Evolutionary conservation across 352 stramenopile genomes (phyloP).

Genomic region (Aphanomyces invadans): DNA sequence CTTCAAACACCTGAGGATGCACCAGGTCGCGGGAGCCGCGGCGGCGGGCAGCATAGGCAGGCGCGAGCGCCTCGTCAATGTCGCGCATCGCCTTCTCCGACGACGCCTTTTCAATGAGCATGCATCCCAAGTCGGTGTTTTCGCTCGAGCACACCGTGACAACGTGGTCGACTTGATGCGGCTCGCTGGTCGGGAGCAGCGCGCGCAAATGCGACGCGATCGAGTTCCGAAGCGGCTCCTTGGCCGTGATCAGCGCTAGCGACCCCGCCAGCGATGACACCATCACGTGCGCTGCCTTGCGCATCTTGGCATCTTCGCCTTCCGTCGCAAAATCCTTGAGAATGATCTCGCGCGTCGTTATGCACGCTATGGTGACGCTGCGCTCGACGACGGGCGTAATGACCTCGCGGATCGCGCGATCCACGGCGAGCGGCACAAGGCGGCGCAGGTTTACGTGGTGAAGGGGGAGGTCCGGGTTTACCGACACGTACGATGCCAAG

Average conservation of each 20-base stretch:
- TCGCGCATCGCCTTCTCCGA: constrained; percentile 98
- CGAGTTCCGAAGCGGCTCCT: constrained; percentile 95
- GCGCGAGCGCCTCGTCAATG: constrained; percentile 92
- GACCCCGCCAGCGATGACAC: constrained; percentile 97
- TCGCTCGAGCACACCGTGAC: constrained; percentile 96
- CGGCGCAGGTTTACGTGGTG: constrained; percentile 92
- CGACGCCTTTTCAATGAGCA: constrained; percentile 99
- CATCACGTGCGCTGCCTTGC: constrained; percentile 97
- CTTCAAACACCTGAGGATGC: constrained; percentile 78
- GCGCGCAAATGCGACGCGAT: constrained; percentile 95
- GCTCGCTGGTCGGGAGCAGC: constrained; percentile 85
- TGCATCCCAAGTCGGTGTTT: constrained; percentile 98
- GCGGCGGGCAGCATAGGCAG: constrained; percentile 72
- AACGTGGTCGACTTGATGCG: constrained; percentile 94
- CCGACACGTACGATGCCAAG: constrained; percentile 95
- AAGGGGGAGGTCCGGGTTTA: constrained; percentile 93
- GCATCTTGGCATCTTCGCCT: constrained; percentile 90
- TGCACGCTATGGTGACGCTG: constrained; percentile 98
- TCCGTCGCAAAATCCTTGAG: constrained; percentile 99
- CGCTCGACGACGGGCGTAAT: constrained; percentile 98
- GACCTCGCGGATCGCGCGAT: constrained; percentile 97
- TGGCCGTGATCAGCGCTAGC: constrained; percentile 96
- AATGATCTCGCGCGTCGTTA: constrained; percentile 97
- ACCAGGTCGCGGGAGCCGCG: constrained; percentile 79
- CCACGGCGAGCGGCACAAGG: constrained; percentile 94